Conservation (phyloP, 306 rosid genomes). For the Pyrus communis region DNA sequence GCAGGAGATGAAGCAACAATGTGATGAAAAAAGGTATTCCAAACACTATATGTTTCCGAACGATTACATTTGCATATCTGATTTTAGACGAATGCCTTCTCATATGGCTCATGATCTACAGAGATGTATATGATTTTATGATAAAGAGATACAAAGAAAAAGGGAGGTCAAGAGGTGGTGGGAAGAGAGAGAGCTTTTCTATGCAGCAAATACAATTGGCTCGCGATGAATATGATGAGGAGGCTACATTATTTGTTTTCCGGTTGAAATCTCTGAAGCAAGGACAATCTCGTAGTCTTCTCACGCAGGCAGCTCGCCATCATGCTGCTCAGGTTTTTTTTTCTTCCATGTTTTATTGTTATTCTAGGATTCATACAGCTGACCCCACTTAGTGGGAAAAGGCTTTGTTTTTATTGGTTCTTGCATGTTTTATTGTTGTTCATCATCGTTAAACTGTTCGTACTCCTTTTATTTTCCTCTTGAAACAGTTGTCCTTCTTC, state of each 20-base stretch:
- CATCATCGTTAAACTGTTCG: background rate
- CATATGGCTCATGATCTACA: constrained; percentile 37
- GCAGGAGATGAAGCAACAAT: constrained; percentile 98
- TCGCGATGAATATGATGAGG: constrained; percentile 87
- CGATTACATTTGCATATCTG: background rate
- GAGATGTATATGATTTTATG: constrained; percentile 81
- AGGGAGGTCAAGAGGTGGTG: constrained; percentile 69
- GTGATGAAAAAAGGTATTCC: constrained; percentile 87
- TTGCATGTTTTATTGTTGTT: background rate
- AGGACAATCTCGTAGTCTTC: constrained; percentile 95
- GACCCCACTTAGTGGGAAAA: no score
- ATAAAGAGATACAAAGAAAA: constrained; percentile 58
- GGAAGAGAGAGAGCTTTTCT: constrained; percentile 64
- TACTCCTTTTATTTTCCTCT: constrained; percentile 17
- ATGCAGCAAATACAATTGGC: constrained; percentile 73
- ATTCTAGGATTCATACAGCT: background rate
- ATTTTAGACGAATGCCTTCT: constrained; percentile 13
- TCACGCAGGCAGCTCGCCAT: constrained; percentile 98
- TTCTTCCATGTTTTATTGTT: background rate
- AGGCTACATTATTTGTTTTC: constrained; percentile 86
- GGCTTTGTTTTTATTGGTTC: no score
- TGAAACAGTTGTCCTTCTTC: constrained; percentile 75
- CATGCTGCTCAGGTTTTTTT: constrained; percentile 91
- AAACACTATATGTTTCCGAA: background rate
- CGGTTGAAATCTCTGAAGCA: constrained; percentile 94